phyloP scores from a whole-genome alignment of 139 green algal species.

The Coelastrella sp. region DNA sequence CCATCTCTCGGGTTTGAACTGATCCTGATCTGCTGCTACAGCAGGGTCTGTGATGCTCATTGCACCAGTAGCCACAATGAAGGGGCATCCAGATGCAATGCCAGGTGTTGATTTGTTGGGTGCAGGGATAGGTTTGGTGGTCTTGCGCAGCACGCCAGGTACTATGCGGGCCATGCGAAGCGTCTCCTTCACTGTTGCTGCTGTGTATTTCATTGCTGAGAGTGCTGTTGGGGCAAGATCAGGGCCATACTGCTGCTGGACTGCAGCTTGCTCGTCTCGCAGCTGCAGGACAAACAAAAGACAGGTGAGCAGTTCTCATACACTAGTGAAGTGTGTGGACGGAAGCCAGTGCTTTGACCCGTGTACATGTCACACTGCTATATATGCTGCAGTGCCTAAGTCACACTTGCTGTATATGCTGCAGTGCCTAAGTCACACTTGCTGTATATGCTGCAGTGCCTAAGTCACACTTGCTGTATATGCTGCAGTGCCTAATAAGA shows the following conservation, averaged over 20 bases:
- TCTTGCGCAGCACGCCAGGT: neutral
- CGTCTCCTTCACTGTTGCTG: slow-evolving; percentile 5
- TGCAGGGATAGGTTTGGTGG: neutral
- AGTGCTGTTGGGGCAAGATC: slow-evolving; percentile 5
- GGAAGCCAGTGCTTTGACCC: too few relatives aligned
- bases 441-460: too few relatives aligned
- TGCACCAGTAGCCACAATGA: neutral
- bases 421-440: too few relatives aligned
- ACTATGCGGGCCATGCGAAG: slow-evolving; percentile 17
- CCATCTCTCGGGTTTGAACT: slow-evolving; percentile 33
- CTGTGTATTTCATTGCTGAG: slow-evolving; percentile 15
- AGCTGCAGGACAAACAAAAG: neutral
- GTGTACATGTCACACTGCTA: too few relatives aligned
- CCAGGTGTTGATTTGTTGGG: neutral
- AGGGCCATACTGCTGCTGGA: neutral
- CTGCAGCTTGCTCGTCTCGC: slow-evolving; percentile 15
- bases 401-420: too few relatives aligned
- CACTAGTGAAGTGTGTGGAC: neutral
- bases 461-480: too few relatives aligned
- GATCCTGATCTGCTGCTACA: neutral
- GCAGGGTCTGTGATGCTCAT: slow-evolving; percentile 18
- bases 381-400: too few relatives aligned
- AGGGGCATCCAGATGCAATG: neutral
- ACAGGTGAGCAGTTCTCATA: neutral
- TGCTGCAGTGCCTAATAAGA: too few relatives aligned